phyloP scores from a whole-genome alignment of 2,329 filamentous ascomycete species.

The Myriosclerotinia duriaeana region DNA sequence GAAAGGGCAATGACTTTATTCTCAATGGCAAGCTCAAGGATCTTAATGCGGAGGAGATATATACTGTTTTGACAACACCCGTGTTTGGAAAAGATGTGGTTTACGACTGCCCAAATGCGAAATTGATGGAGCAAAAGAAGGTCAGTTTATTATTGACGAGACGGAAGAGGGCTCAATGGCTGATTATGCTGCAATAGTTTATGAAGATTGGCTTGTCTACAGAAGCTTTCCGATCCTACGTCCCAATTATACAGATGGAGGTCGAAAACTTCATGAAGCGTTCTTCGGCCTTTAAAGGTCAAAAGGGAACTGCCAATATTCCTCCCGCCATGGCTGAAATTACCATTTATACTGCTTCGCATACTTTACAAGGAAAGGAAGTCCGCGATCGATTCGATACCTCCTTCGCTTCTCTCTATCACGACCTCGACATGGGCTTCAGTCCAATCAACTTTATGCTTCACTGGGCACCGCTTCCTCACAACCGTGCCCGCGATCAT shows the following conservation, averaged over 20 bases:
- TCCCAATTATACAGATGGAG: constrained; percentile 74
- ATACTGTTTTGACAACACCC: constrained; percentile 70
- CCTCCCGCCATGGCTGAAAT: constrained; percentile 77
- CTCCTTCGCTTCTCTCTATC: constrained; percentile 77
- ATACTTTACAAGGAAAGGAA: constrained; percentile 80
- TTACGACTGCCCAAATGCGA: constrained; percentile 86
- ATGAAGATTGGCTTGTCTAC: constrained; percentile 79
- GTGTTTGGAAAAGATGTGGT: constrained; percentile 84
- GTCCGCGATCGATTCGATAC: constrained; percentile 79
- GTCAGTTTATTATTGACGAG: constrained; percentile 47
- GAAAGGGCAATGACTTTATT: constrained; percentile 85
- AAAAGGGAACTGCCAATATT: constrained; percentile 69
- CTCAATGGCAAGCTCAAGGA: constrained; percentile 88
- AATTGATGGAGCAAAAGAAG: constrained; percentile 97
- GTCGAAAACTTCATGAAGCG: constrained; percentile 71
- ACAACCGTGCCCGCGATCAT: constrained; percentile 77
- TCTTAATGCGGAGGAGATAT: constrained; percentile 87
- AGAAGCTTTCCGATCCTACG: constrained; percentile 72
- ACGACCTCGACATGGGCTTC: constrained; percentile 89
- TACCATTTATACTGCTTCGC: constrained; percentile 86
- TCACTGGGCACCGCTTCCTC: constrained; percentile 84
- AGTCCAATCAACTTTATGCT: constrained; percentile 87
- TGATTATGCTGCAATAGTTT: constrained; percentile 50
- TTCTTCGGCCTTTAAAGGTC: constrained; percentile 64
- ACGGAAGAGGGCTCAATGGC: constrained; percentile 28